Evolutionary conservation across 257 asterid species (phyloP).

Genomic region (Nemophila menziesii): DNA sequence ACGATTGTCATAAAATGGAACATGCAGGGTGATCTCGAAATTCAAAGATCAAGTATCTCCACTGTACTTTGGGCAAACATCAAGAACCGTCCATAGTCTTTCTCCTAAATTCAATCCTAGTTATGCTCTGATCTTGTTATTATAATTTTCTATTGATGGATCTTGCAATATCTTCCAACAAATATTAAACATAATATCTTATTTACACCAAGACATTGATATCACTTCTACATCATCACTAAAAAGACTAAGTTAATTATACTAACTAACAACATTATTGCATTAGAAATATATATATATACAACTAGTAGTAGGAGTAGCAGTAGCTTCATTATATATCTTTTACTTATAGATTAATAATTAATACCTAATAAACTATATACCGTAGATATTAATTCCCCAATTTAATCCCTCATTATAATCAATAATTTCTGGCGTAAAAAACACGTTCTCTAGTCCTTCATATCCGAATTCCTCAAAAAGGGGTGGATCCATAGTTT

Average conservation of each 20-base stretch:
- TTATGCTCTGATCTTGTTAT: too few relatives aligned
- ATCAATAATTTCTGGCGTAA: constrained; percentile 17
- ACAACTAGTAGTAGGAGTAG: constrained; percentile 8
- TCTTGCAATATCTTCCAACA: too few relatives aligned
- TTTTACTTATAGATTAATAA: constrained; percentile 1
- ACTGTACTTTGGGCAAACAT: too few relatives aligned
- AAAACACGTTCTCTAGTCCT: constrained; percentile 31
- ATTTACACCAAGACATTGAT: not conserved
- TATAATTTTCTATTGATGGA: too few relatives aligned
- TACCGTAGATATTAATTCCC: constrained; percentile 13
- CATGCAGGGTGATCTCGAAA: too few relatives aligned
- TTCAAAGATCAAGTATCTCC: too few relatives aligned
- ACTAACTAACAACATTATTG: not conserved
- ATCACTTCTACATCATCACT: not conserved
- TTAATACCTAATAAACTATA: constrained; percentile 5
- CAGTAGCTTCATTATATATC: too few relatives aligned
- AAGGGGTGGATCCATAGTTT: constrained; percentile 28
- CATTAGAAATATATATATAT: constrained; percentile 6
- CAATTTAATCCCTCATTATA: constrained; percentile 19
- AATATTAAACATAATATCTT: not conserved
- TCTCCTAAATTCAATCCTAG: too few relatives aligned
- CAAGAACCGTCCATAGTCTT: too few relatives aligned
- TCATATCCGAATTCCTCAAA: constrained; percentile 38
- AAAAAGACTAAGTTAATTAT: not conserved
- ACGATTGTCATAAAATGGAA: too few relatives aligned